Evolutionary conservation across 164 flowering plant genomes (phyloP).

Genomic region (Chloranthus sessilifolius): DNA sequence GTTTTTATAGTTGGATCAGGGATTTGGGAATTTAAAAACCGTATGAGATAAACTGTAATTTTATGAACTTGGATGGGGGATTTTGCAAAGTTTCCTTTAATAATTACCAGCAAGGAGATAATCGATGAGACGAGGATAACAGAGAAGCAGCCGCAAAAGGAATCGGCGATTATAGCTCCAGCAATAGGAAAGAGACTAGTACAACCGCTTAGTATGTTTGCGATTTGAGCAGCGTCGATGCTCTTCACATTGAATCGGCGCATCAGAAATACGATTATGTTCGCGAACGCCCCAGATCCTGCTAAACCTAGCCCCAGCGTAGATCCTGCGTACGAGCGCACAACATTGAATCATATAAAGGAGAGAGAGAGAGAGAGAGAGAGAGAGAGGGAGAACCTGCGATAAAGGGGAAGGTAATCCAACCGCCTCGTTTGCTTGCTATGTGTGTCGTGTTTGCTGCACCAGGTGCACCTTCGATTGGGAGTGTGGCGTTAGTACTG

Average conservation of each 20-base stretch:
- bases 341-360: background rate
- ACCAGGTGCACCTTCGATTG: too few species aligned
- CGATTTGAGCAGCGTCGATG: slow-evolving; percentile 36
- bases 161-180: slow-evolving; percentile 41
- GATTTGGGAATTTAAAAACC: too few species aligned
- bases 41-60: too few species aligned
- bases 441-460: too few species aligned
- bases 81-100: too few species aligned
- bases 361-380: background rate
- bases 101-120: slow-evolving; percentile 32
- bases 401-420: slow-evolving; percentile 31
- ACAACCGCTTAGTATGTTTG: slow-evolving; percentile 29
- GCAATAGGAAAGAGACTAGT: slow-evolving; percentile 24
- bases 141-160: slow-evolving; percentile 34
- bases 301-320: slow-evolving; percentile 20
- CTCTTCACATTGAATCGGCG: slow-evolving; percentile 28
- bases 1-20: too few species aligned
- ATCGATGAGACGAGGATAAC: slow-evolving; percentile 24
- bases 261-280: slow-evolving; percentile 39
- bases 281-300: slow-evolving; percentile 22
- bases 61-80: too few species aligned
- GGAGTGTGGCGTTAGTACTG: too few species aligned
- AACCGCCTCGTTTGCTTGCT: slow-evolving; percentile 29
- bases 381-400: slow-evolving; percentile 20
- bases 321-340: background rate